phyloP scores from a whole-genome alignment of 139 green algal species.

The Penium margaritaceum region DNA sequence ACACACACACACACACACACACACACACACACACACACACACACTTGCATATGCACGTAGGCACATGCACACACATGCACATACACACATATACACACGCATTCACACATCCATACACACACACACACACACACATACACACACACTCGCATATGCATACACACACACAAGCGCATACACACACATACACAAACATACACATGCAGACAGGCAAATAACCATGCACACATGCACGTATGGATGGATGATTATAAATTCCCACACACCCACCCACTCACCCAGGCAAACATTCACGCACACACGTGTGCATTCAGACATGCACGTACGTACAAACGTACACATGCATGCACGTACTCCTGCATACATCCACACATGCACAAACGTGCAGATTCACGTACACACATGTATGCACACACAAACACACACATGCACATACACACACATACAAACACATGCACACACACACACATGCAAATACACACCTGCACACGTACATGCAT shows the following conservation, averaged over 20 bases:
- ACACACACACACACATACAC: neutral
- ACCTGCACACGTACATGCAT: too few relatives aligned
- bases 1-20: neutral
- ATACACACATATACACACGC: neutral
- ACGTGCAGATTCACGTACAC: too few relatives aligned
- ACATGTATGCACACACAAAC: too few relatives aligned
- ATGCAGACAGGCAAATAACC: neutral
- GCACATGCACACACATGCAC: neutral
- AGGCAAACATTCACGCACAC: too few relatives aligned
- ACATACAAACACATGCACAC: too few relatives aligned
- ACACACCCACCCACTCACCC: neutral
- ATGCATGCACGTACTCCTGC: too few relatives aligned
- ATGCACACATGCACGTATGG: neutral
- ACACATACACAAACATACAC: neutral
- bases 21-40: neutral
- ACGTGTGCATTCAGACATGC: too few relatives aligned
- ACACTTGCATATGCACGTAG: neutral
- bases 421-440: too few relatives aligned
- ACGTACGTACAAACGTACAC: too few relatives aligned
- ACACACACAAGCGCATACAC: neutral
- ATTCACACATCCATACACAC: neutral
- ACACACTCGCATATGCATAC: neutral
- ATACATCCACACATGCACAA: too few relatives aligned
- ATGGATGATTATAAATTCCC: neutral
- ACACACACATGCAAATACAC: too few relatives aligned